These are phyloP conservation scores for Zygoascus biomembranicola DNA, from an alignment of 805 yeast genomes.

Conservation along the genomic window DNA sequence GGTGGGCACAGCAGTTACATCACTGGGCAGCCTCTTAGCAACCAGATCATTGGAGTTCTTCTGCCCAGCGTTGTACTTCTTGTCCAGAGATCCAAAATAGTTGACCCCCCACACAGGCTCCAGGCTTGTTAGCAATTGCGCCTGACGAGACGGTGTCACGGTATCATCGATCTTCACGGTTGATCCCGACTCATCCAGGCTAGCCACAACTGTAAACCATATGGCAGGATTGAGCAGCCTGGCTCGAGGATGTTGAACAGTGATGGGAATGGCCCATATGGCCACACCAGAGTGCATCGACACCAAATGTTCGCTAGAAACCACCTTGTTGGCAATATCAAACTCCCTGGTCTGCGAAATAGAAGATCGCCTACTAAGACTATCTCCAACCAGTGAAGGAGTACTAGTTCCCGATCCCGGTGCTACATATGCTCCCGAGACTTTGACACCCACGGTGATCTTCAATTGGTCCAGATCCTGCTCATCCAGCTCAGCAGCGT, in stretches of 20 bases:
- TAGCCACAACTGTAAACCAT: constrained; percentile 10
- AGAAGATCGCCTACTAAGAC: background rate
- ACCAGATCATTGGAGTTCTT: background rate
- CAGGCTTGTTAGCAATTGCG: background rate
- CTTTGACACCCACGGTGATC: background rate
- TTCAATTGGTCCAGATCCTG: background rate
- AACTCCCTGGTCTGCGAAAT: background rate
- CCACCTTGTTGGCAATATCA: constrained; percentile 2
- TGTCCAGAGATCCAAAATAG: background rate
- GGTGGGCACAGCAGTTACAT: background rate
- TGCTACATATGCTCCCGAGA: background rate
- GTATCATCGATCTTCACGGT: background rate
- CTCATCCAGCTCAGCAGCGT: background rate
- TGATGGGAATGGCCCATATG: constrained; percentile 10
- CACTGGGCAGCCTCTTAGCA: background rate
- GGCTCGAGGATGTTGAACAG: constrained; percentile 15
- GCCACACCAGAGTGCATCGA: constrained; percentile 1
- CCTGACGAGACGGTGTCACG: background rate
- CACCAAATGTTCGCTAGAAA: constrained; percentile 1
- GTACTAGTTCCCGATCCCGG: background rate
- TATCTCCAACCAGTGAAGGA: background rate
- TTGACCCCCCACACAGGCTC: background rate
- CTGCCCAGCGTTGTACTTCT: background rate
- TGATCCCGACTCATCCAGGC: background rate
- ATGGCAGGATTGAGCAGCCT: constrained; percentile 11